phyloP scores from a whole-genome alignment of 2,329 filamentous ascomycete genomes.

The Achaetomium macrosporum region DNA sequence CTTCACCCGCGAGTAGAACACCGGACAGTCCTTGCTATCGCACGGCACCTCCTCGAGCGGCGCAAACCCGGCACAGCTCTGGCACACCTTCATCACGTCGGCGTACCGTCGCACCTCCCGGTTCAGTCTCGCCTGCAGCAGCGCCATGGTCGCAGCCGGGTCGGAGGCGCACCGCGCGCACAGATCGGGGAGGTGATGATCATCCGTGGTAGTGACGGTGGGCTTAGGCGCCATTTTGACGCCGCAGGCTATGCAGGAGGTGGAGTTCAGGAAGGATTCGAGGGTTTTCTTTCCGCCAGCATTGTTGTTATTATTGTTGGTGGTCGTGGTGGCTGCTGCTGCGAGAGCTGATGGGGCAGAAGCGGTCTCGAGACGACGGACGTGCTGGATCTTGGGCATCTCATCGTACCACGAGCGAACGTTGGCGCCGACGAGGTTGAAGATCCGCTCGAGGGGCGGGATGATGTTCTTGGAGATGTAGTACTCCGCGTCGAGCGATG shows the following conservation, averaged over 20 bases:
- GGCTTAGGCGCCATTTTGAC: slow-evolving; percentile 38
- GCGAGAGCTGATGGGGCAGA: slow-evolving; percentile 21
- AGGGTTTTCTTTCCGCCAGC: slow-evolving; percentile 60
- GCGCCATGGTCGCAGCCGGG: slow-evolving; percentile 55
- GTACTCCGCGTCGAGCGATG: slow-evolving; percentile 86
- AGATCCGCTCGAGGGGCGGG: slow-evolving; percentile 89
- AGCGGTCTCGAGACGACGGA: slow-evolving; percentile 53
- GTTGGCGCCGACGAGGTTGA: slow-evolving; percentile 91
- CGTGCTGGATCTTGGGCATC: slow-evolving; percentile 84
- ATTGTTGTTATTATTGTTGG: slow-evolving; percentile 21
- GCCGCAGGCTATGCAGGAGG: slow-evolving; percentile 72
- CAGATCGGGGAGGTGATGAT: slow-evolving; percentile 37
- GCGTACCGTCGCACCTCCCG: slow-evolving; percentile 56
- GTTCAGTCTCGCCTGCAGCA: slow-evolving; percentile 57
- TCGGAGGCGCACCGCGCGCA: slow-evolving; percentile 53
- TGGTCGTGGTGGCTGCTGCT: slow-evolving; percentile 10
- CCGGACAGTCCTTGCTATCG: slow-evolving; percentile 86
- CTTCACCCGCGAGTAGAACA: slow-evolving; percentile 75
- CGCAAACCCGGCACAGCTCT: slow-evolving; percentile 68
- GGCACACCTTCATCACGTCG: slow-evolving; percentile 67
- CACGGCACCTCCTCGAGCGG: slow-evolving; percentile 75
- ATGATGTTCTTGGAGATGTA: slow-evolving; percentile 96
- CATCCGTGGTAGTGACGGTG: slow-evolving; percentile 16
- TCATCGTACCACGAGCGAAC: slow-evolving; percentile 90
- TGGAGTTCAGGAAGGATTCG: slow-evolving; percentile 87